Percentiles rank a stretch among this genome's conserved stretches.
phyloP scores from a whole-genome alignment of 2,329 filamentous ascomycete species.

The Exophiala spinifera region DNA sequence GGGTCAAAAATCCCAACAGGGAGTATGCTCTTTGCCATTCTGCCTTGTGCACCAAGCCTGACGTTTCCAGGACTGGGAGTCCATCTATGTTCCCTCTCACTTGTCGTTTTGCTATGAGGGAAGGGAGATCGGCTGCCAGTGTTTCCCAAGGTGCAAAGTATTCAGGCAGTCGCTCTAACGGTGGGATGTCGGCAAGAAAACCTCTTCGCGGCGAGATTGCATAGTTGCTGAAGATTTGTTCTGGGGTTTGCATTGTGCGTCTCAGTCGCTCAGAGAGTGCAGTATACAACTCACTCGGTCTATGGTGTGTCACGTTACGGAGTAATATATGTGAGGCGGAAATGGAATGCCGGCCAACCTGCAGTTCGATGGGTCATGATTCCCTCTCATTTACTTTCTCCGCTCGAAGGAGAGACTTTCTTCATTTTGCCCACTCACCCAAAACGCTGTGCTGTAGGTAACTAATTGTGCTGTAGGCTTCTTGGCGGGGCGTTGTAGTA shows the following conservation, averaged over 20 bases:
- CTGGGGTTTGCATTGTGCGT: not conserved
- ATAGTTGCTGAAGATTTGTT: not conserved
- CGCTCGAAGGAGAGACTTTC: too few species aligned
- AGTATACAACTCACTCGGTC: too few species aligned
- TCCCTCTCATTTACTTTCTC: too few species aligned
- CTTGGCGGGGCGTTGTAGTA: too few species aligned
- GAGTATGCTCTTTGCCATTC: conserved; percentile 85
- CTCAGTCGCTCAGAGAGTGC: not conserved
- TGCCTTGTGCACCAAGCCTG: conserved; percentile 69
- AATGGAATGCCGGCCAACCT: too few species aligned
- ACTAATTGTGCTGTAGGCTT: too few species aligned
- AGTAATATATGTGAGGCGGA: too few species aligned
- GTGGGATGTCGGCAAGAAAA: conserved; percentile 74
- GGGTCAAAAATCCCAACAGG: conserved; percentile 69
- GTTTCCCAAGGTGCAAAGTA: conserved; percentile 93
- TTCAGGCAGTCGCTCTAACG: conserved; percentile 69
- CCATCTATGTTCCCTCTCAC: conserved; percentile 71
- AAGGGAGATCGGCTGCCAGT: conserved; percentile 72
- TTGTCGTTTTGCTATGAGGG: conserved; percentile 70
- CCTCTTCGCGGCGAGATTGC: conserved; percentile 46
- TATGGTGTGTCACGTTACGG: too few species aligned
- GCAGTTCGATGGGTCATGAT: too few species aligned
- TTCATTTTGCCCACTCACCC: too few species aligned
- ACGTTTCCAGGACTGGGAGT: conserved; percentile 76
- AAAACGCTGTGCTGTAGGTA: too few species aligned